Conservation (phyloP, 495 filamentous ascomycete genomes). For the Platismatia glauca region DNA sequence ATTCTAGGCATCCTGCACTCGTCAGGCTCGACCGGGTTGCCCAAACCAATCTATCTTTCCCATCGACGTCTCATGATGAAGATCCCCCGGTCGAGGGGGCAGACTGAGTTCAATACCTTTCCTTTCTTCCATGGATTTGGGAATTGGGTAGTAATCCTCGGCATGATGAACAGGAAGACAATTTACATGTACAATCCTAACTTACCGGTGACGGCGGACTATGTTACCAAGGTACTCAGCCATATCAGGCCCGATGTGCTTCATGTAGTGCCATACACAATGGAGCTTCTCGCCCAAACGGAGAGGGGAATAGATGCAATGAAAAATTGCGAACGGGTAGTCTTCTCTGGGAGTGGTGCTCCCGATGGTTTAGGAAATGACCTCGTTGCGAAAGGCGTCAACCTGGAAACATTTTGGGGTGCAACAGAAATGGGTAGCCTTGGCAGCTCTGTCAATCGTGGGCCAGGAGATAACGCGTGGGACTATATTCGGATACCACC, state of each 20-base stretch:
- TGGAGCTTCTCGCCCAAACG: conserved; percentile 45
- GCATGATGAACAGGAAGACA: conserved; percentile 42
- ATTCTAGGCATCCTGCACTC: conserved; percentile 45
- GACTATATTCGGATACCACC: conserved; percentile 44
- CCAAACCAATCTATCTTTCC: conserved; percentile 41
- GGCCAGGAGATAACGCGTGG: conserved; percentile 42
- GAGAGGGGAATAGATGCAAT: conserved; percentile 39
- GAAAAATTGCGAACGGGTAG: conserved; percentile 38
- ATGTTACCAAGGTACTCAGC: conserved; percentile 39
- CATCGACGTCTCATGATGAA: conserved; percentile 37
- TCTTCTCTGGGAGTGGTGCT: conserved; percentile 44
- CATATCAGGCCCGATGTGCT: conserved; percentile 41
- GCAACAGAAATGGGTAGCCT: conserved; percentile 48
- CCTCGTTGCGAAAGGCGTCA: conserved; percentile 40
- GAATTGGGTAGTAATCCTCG: conserved; percentile 2
- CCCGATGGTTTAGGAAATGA: conserved; percentile 51
- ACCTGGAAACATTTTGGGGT: conserved; percentile 44
- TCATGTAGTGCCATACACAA: conserved; percentile 48
- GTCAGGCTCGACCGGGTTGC: conserved; percentile 50
- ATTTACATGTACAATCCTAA: conserved; percentile 43
- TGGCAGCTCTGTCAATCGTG: conserved; percentile 37
- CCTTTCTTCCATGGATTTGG: conserved; percentile 44
- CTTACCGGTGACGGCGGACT: conserved; percentile 45
- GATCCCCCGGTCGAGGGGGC: conserved; percentile 27
- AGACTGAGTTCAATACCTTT: conserved; percentile 46